Evolutionary conservation across 1,284 basidiomycete species (phyloP).

Genomic region (Coniophora puteana): DNA sequence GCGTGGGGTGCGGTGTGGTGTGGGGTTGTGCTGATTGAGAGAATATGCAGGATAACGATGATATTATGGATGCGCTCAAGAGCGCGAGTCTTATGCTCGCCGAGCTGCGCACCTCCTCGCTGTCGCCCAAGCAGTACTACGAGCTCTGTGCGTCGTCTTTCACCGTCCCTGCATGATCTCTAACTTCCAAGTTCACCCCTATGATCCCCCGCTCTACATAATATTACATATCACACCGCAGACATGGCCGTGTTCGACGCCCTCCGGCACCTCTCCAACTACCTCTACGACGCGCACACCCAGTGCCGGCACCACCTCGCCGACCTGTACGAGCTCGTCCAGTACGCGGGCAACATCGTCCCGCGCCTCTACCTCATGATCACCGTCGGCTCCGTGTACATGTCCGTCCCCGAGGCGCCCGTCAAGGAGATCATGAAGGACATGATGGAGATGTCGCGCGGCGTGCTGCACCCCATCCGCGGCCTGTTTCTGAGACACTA

Average conservation of each 20-base stretch:
- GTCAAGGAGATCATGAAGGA: constrained; percentile 99
- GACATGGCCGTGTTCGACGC: constrained; percentile 98
- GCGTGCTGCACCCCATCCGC: constrained; percentile 90
- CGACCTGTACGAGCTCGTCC: constrained; percentile 95
- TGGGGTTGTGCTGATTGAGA: too few relatives aligned
- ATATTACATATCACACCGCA: constrained; percentile 27
- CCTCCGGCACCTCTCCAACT: constrained; percentile 88
- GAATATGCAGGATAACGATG: constrained; percentile 75
- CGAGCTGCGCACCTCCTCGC: constrained; percentile 86
- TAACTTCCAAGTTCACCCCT: constrained; percentile 7
- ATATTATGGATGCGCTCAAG: constrained; percentile 97
- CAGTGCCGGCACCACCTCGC: constrained; percentile 89
- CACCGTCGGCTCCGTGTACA: constrained; percentile 95
- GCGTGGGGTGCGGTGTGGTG: too few relatives aligned
- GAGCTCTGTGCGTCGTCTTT: constrained; percentile 80
- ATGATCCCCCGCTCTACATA: background rate
- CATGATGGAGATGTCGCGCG: constrained; percentile 98
- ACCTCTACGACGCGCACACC: constrained; percentile 90
- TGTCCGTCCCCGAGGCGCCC: constrained; percentile 93
- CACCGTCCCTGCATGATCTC: background rate
- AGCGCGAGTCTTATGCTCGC: constrained; percentile 94
- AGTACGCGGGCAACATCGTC: constrained; percentile 94
- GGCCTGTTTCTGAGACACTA: constrained; percentile 94
- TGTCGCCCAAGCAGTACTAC: constrained; percentile 95
- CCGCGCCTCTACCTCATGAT: constrained; percentile 97